Base-by-base conservation (phyloP, 78 protist genomes). In the Dictyostelium brefeldianum region DNA sequence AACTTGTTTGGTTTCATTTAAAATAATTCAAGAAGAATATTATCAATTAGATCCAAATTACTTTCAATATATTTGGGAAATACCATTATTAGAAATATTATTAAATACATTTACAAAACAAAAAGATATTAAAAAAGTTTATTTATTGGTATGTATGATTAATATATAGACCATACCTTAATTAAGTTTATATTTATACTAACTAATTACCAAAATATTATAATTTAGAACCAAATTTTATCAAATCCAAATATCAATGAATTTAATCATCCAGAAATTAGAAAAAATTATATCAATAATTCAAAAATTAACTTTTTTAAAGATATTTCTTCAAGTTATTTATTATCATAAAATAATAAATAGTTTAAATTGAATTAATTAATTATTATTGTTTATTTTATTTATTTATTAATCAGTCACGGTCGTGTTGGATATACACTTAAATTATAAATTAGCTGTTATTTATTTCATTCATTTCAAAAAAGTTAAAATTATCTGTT, bases 21-120 rank as follows among this genome's bases (percentile, higher is more conserved):
- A 75, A 31, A 84, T 84, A 43, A 84, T 84, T 56, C 92, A 84
- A 84, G 92, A 84, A 17, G 92, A 84, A n/a, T 84, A 54, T 50
- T 48, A 67, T 46, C 41, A n/a, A 27, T 64, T 84, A 1, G 92
- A 84, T 47, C 5, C 73, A 27, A 84, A 75, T 70, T 84, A 84
- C 27, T 84, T 54, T 47, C 92, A 84, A 84, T 84, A 57, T 47
- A 75, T 84, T n/a, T 84, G 92, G 92, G 92, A 84, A 15, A 17
- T 75, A 14, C 83, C 92, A 22, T 27, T 84, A 14, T 64, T 84
- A 15, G 92, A 84, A 27, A 43, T 71, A 18, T 65, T 84, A 46
- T 18, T 84, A 54, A 84, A 53, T 48, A 78, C 70, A n/a, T 78
- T 54, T 56, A 43, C 83, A 78, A 71, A 75, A 48, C 78, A 59